Evolutionary conservation across 1,139 yeast species (phyloP), one percentile per base, ranked within the genome.

Genomic region (Scheffersomyces illinoinensis): DNA sequence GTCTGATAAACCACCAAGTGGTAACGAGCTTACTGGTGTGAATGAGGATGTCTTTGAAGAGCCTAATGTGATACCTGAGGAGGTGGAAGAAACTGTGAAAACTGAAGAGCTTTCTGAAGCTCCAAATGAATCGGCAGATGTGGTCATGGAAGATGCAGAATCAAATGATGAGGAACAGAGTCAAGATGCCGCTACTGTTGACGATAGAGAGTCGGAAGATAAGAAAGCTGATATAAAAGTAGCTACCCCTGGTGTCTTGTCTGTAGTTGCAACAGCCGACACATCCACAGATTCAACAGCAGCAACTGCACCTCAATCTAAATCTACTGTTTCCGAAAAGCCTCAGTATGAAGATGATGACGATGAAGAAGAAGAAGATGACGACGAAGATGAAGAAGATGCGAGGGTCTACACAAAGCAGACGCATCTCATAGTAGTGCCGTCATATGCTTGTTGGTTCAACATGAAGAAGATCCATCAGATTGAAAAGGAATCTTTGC

Each of bases 381-480:
- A 55, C 7, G 62, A 62, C 57, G 62, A 59, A 14, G 61, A 50
- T 3, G 55, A 52, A 3, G 57, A 58, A 5, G 56, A 56, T 8
- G 39, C 50, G 48, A 54, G 58, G 14, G 57, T 51, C 6, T 54
- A 57, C 6, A 52, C 73, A 55, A 73, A 81, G 59, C 99, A 95
- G 76, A 87, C 96, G 0, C 98, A 95, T 71, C 85, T 92, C 14
- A 90, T 95, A 58, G 87, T 95, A n/a, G 84, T 95, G 46, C 99
- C 99, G 3, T 93, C 98, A 2, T 95, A 93, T 71, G 85, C 98
- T 3, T 79, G 90, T 52, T 95, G 99, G 99, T 95, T 95, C 71
- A 83, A 88, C 62, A 82, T 92, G 84, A 82, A 82, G 56, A 85
- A 84, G 61, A 85, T 93, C 56, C 91, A 92, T 72, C 74, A 74